These are phyloP conservation scores for Malus hybrid DNA, from an alignment of 331 rosid species.

Conservation along the genomic window DNA sequence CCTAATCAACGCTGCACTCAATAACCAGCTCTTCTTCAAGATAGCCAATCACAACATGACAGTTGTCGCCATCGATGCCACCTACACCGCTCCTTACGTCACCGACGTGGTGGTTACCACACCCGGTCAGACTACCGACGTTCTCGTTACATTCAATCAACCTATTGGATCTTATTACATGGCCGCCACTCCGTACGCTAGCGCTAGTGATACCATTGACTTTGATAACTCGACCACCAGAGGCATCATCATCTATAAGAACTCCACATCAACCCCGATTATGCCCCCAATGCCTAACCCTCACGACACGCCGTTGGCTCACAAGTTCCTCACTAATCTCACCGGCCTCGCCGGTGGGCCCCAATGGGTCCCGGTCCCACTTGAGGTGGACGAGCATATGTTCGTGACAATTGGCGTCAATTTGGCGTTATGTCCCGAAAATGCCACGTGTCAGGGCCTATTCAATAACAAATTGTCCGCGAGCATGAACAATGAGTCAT, in stretches of 20 bases:
- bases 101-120: constrained; percentile 31
- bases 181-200: constrained; percentile 35
- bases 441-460: constrained; percentile 14
- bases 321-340: constrained; percentile 21
- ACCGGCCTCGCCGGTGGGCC: constrained; percentile 29
- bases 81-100: background rate
- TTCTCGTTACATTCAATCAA: constrained; percentile 31
- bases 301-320: constrained; percentile 33
- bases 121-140: constrained; percentile 53
- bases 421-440: constrained; percentile 16
- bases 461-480: constrained; percentile 17
- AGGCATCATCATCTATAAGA: constrained; percentile 25
- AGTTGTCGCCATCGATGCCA: too few relatives aligned
- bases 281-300: constrained; percentile 28
- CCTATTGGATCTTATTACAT: constrained; percentile 39
- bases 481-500: constrained; percentile 63
- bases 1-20: too few relatives aligned
- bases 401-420: constrained; percentile 25
- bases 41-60: too few relatives aligned
- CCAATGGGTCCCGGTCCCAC: constrained; percentile 37
- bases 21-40: too few relatives aligned
- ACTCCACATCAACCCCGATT: constrained; percentile 10
- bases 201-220: background rate
- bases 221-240: constrained; percentile 22
- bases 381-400: constrained; percentile 30